Evolutionary conservation across 495 filamentous ascomycete genomes (phyloP).

Genomic region (Hypoxylon lienhwacheense): DNA sequence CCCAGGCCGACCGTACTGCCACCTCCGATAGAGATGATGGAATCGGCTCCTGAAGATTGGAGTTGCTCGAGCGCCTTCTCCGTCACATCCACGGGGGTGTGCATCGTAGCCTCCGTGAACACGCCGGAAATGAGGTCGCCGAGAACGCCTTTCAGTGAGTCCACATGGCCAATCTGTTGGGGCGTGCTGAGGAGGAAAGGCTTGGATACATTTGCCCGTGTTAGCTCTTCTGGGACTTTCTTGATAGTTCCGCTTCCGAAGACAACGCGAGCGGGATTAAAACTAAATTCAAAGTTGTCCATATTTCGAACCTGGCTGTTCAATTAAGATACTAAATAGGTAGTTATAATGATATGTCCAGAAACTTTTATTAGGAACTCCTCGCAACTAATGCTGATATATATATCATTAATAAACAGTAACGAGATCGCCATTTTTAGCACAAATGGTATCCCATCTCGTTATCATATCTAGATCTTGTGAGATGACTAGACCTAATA

Average conservation of each 20-base stretch:
- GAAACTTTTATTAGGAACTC: not conserved
- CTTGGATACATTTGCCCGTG: constrained; percentile 55
- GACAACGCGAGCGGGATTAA: constrained; percentile 61
- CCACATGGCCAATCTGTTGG: constrained; percentile 57
- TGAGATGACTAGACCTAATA: too few species aligned
- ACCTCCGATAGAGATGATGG: constrained; percentile 61
- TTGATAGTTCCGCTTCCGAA: constrained; percentile 65
- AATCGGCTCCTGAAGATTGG: constrained; percentile 42
- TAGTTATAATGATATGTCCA: not conserved
- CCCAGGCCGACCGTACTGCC: constrained; percentile 68
- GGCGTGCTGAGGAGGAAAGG: constrained; percentile 64
- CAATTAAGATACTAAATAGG: not conserved
- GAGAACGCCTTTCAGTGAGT: constrained; percentile 53
- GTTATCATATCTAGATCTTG: not conserved
- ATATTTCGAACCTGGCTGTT: constrained; percentile 46
- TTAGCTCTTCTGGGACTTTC: constrained; percentile 62
- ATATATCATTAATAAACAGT: not conserved
- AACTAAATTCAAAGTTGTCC: constrained; percentile 65
- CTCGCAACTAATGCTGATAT: not conserved
- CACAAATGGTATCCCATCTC: too few species aligned
- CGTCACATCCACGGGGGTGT: constrained; percentile 66
- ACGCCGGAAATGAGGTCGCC: constrained; percentile 56
- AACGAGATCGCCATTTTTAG: too few species aligned
- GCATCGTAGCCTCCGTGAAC: constrained; percentile 68
- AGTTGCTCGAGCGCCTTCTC: constrained; percentile 59